phyloP scores from a whole-genome alignment of 1,284 basidiomycete species.

The Trichosporon faecale region DNA sequence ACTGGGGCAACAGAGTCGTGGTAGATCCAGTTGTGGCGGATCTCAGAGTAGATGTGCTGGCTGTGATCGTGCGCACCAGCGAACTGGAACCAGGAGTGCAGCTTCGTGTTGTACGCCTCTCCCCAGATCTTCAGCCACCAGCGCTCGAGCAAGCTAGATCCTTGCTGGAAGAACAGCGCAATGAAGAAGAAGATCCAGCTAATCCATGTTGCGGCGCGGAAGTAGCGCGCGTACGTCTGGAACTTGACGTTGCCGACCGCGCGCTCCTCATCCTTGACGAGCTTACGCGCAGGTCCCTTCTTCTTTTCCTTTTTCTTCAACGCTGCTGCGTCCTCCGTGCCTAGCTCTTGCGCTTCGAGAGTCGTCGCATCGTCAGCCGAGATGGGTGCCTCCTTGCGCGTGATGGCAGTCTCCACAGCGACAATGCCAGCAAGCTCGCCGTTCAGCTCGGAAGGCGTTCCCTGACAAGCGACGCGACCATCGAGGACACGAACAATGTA shows the following conservation, averaged over 20 bases:
- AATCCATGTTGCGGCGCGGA: conserved; percentile 54
- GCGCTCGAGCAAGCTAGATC: conserved; percentile 56
- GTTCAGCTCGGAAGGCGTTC: conserved; percentile 61
- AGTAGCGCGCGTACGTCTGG: conserved; percentile 72
- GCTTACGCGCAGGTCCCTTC: conserved; percentile 45
- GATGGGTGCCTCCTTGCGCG: conserved; percentile 56
- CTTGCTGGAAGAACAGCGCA: conserved; percentile 51
- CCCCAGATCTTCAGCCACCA: conserved; percentile 69
- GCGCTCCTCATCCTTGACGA: conserved; percentile 56
- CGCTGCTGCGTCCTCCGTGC: conserved; percentile 48
- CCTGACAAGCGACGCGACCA: conserved; percentile 61
- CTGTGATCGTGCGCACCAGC: neutral
- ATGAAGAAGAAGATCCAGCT: conserved; percentile 45
- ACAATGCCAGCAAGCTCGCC: conserved; percentile 54
- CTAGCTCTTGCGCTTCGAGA: conserved; percentile 13
- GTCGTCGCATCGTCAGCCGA: conserved; percentile 21
- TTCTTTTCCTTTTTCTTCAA: conserved; percentile 44
- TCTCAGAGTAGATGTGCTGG: conserved; percentile 24
- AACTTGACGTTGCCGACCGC: conserved; percentile 73
- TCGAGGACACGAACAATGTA: conserved; percentile 66
- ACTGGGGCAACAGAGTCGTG: conserved; percentile 4
- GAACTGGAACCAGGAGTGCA: conserved; percentile 28
- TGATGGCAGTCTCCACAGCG: conserved; percentile 51
- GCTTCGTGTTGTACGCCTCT: conserved; percentile 39
- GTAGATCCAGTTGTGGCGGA: conserved; percentile 36